These are phyloP conservation scores for Basipetospora chlamydospora DNA, from an alignment of 2,329 filamentous ascomycete genomes.

Conservation along the genomic window DNA sequence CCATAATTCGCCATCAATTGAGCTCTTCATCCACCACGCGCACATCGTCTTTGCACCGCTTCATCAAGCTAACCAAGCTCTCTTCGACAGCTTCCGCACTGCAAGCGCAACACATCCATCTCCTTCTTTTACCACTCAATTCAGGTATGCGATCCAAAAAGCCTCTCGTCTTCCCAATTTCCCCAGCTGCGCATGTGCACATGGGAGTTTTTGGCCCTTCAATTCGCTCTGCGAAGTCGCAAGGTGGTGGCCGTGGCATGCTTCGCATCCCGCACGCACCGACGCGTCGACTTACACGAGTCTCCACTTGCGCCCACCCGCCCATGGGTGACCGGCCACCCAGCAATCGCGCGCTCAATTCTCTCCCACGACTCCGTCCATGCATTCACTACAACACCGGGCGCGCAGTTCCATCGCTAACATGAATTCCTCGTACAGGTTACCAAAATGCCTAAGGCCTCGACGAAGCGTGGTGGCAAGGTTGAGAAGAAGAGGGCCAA, in stretches of 20 bases:
- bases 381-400: background rate
- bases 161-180: no score
- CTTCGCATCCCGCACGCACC: no score
- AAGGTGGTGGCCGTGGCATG: no score
- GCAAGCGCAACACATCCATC: no score
- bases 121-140: no score
- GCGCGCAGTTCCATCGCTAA: background rate
- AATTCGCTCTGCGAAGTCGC: no score
- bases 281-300: conserved; percentile 1
- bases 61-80: conserved; percentile 6
- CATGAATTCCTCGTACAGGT: background rate
- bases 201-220: no score
- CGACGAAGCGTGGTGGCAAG: conserved; percentile 38
- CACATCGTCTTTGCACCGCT: no score
- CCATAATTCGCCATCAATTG: background rate
- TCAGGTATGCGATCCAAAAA: no score
- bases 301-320: no score
- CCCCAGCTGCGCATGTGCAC: no score
- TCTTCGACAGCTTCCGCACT: background rate
- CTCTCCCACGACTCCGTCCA: background rate
- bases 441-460: conserved; percentile 43
- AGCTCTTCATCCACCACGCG: background rate
- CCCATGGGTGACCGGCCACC: no score
- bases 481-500: conserved; percentile 40
- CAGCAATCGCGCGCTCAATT: background rate